Evolutionary conservation across 2,329 filamentous ascomycete genomes (phyloP).

Genomic region (Aspergillus brunneoviolaceus): DNA sequence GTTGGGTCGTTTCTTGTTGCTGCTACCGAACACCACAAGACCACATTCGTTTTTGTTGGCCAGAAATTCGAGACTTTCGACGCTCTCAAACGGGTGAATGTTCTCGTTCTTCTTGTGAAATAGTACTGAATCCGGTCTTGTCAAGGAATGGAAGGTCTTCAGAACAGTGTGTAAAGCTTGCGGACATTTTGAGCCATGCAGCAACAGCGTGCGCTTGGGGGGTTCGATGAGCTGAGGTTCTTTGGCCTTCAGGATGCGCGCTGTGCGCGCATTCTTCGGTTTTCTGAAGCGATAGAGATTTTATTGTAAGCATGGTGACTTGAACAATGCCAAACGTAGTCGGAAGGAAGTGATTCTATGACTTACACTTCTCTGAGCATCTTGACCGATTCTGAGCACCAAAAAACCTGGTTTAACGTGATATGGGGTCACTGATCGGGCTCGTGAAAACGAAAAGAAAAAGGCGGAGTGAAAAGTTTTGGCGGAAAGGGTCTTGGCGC

Average conservation of each 20-base stretch:
- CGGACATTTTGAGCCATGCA: constrained; percentile 82
- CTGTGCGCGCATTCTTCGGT: constrained; percentile 82
- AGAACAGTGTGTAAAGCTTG: constrained; percentile 80
- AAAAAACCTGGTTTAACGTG: constrained; percentile 13
- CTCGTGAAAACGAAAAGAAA: constrained; percentile 27
- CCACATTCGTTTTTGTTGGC: constrained; percentile 92
- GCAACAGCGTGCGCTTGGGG: constrained; percentile 83
- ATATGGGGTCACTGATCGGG: constrained; percentile 22
- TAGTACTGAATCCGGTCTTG: constrained; percentile 79
- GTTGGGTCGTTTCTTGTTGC: constrained; percentile 94
- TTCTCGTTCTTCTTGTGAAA: constrained; percentile 93
- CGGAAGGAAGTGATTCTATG: neutral
- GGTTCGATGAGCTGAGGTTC: constrained; percentile 88
- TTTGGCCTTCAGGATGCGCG: constrained; percentile 89
- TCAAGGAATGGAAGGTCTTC: constrained; percentile 79
- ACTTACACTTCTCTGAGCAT: constrained; percentile 49
- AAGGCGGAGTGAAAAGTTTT: constrained; percentile 39
- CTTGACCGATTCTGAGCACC: constrained; percentile 17
- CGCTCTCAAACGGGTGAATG: constrained; percentile 91
- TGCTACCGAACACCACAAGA: constrained; percentile 78
- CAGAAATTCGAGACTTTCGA: constrained; percentile 88
- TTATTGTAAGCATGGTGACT: constrained; percentile 2
- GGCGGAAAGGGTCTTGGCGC: constrained; percentile 36
- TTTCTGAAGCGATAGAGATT: constrained; percentile 48
- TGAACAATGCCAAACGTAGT: neutral